phyloP scores from a whole-genome alignment of 129 eudicot species.

The Chrysanthemum seticuspe region DNA sequence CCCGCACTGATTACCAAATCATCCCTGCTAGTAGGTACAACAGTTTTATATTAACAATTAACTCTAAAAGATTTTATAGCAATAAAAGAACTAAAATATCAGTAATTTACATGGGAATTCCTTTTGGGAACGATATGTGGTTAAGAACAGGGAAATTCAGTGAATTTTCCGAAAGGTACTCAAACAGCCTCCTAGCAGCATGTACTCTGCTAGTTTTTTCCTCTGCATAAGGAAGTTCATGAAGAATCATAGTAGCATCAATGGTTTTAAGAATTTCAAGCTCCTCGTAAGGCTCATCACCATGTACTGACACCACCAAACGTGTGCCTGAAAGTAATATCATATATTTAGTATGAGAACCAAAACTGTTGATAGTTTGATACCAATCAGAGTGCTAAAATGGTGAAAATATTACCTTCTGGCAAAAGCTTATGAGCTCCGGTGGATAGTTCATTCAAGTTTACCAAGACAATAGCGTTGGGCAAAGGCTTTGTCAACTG shows the following conservation, averaged over 20 bases:
- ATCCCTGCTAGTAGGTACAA: slow-evolving; percentile 49
- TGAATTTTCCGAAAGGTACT: slow-evolving; percentile 75
- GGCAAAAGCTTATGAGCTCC: slow-evolving; percentile 90
- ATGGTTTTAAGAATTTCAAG: slow-evolving; percentile 60
- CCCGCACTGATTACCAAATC: slow-evolving; percentile 65
- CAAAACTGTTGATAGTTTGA: not conserved
- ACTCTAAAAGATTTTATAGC: not conserved
- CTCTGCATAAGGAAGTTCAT: slow-evolving; percentile 66
- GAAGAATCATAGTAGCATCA: slow-evolving; percentile 87
- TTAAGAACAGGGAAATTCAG: slow-evolving; percentile 87
- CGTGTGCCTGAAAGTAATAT: slow-evolving; percentile 59
- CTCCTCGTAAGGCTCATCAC: slow-evolving; percentile 83
- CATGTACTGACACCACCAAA: slow-evolving; percentile 79
- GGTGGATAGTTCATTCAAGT: slow-evolving; percentile 68
- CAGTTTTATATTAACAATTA: not conserved
- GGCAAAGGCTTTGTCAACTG: slow-evolving; percentile 90
- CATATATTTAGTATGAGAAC: slow-evolving; percentile 15
- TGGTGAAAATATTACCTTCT: slow-evolving; percentile 50
- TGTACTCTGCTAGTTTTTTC: slow-evolving; percentile 89
- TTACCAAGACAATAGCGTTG: slow-evolving; percentile 74
- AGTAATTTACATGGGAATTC: slow-evolving; percentile 56
- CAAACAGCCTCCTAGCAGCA: slow-evolving; percentile 92
- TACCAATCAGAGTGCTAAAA: not conserved
- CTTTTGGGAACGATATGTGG: slow-evolving; percentile 73
- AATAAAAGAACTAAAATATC: not conserved